Percentiles rank a stretch among this genome's conserved stretches.
Evolutionary conservation across 257 asterid genomes (phyloP).

Genomic region (Gentiana macrophylla): DNA sequence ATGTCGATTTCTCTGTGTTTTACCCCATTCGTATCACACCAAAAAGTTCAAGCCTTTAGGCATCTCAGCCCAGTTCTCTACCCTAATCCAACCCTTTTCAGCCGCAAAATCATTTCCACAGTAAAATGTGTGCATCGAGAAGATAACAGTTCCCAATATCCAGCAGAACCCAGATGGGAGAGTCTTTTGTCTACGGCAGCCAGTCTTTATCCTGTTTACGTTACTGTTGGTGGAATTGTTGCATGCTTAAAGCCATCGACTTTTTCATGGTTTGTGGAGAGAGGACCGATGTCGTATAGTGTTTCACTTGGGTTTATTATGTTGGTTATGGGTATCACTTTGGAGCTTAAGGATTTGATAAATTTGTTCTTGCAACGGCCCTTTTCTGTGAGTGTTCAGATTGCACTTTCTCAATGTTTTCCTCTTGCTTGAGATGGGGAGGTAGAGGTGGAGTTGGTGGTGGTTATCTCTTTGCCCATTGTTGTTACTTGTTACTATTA

Average conservation of each 20-base stretch:
- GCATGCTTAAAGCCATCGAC: slow-evolving; percentile 60
- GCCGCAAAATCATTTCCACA: slow-evolving; percentile 10
- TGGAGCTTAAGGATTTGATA: slow-evolving; percentile 74
- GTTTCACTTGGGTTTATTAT: slow-evolving; percentile 71
- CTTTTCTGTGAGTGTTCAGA: slow-evolving; percentile 42
- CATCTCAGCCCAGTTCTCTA: slow-evolving; percentile 21
- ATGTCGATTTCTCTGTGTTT: slow-evolving; percentile 50
- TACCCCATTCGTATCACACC: slow-evolving; percentile 23
- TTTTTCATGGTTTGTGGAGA: slow-evolving; percentile 66
- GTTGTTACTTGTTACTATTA: too few relatives aligned
- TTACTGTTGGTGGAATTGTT: slow-evolving; percentile 61
- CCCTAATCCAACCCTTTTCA: slow-evolving; percentile 10
- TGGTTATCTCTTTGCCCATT: too few relatives aligned
- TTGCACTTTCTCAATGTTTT: not conserved
- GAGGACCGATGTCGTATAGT: slow-evolving; percentile 64
- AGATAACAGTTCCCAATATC: slow-evolving; percentile 13
- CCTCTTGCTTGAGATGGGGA: too few relatives aligned
- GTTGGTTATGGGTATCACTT: slow-evolving; percentile 82
- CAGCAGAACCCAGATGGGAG: slow-evolving; percentile 54
- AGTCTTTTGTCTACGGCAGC: slow-evolving; percentile 50
- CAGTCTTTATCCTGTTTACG: slow-evolving; percentile 77
- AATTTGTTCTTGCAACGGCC: slow-evolving; percentile 42
- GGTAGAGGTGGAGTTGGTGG: too few relatives aligned
- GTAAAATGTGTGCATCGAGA: slow-evolving; percentile 15
- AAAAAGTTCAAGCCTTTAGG: slow-evolving; percentile 19